Percentiles rank a stretch among this genome's conserved stretches.
Evolutionary conservation across 2,329 filamentous ascomycete species (phyloP).

Genomic region (Cercospora brassicicola): DNA sequence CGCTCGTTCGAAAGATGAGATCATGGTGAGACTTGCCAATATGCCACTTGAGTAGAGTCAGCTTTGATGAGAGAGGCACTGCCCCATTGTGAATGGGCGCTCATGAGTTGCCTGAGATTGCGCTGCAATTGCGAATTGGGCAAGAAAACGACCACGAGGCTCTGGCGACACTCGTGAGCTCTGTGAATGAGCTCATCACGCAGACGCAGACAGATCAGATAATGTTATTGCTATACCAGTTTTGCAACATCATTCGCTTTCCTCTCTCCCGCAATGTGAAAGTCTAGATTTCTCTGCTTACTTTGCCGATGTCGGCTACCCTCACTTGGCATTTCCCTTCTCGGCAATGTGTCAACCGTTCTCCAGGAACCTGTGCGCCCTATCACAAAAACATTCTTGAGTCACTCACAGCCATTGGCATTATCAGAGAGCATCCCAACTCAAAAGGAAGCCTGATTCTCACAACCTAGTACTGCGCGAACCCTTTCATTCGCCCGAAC

Average conservation of each 20-base stretch:
- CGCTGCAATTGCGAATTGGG: neutral
- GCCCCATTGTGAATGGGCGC: neutral
- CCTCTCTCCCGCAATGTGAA: neutral
- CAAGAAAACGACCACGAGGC: neutral
- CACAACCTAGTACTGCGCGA: neutral
- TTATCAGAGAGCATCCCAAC: neutral
- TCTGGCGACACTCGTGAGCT: neutral
- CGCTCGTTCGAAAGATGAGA: neutral
- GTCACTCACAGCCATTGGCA: neutral
- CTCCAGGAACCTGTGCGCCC: neutral
- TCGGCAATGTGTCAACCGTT: neutral
- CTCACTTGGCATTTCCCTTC: conserved; percentile 4
- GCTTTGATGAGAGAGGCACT: neutral
- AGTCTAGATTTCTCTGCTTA: neutral
- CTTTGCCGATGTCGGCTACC: neutral
- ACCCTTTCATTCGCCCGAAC: neutral
- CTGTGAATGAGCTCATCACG: neutral
- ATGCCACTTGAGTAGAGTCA: neutral
- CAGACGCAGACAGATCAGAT: neutral
- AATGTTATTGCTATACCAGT: neutral
- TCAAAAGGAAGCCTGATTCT: neutral
- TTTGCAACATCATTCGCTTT: neutral
- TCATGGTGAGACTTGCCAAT: neutral
- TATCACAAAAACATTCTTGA: neutral
- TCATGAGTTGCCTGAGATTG: neutral